These are phyloP conservation scores for Ceriops decandra DNA, from an alignment of 345 rosid genomes.

Conservation along the genomic window DNA sequence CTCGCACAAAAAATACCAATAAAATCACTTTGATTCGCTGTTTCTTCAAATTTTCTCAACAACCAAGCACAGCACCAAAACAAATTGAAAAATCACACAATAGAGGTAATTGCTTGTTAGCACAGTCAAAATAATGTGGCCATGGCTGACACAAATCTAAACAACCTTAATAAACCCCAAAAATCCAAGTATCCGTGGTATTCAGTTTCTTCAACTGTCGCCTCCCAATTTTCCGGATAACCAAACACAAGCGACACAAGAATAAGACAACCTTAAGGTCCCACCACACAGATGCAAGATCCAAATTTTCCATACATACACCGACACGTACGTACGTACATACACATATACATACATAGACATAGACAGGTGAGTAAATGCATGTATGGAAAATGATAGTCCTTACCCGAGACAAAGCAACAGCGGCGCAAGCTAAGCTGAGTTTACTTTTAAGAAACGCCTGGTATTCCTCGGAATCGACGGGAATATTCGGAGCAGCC, in stretches of 20 bases:
- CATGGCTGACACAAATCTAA: neutral
- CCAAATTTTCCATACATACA: neutral
- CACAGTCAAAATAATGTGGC: neutral
- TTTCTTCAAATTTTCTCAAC: neutral
- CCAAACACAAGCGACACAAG: neutral
- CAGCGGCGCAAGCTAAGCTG: slow-evolving; percentile 30
- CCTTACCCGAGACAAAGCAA: slow-evolving; percentile 26
- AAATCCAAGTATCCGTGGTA: neutral
- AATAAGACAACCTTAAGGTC: neutral
- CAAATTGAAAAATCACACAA: neutral
- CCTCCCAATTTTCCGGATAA: neutral
- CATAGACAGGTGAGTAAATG: neutral
- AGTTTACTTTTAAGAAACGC: slow-evolving; percentile 26
- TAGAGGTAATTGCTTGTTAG: no score
- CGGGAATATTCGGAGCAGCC: slow-evolving; percentile 14
- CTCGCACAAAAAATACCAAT: neutral
- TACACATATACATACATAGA: neutral
- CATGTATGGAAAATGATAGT: neutral
- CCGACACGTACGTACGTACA: neutral
- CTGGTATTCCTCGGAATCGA: slow-evolving; percentile 26
- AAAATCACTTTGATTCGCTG: neutral
- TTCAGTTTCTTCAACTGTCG: neutral
- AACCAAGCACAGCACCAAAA: slow-evolving; percentile 3
- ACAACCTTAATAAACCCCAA: neutral
- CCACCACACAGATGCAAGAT: neutral